phyloP scores from a whole-genome alignment of 2,329 filamentous ascomycete genomes.

The Neofusicoccum sp. region DNA sequence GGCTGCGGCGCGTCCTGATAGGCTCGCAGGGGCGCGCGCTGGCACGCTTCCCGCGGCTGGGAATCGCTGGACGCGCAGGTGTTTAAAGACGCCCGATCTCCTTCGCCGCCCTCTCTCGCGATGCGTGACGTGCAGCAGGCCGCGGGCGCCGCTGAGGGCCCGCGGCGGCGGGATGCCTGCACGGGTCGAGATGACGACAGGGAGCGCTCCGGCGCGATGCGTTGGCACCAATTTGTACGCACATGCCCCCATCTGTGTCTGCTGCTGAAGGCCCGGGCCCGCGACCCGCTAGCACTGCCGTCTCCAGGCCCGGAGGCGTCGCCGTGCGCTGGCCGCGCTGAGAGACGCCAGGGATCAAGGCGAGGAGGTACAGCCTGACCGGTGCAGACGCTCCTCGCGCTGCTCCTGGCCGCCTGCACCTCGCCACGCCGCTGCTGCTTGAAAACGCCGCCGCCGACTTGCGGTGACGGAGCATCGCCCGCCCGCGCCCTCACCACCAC shows the following conservation, averaged over 20 bases:
- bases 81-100: conserved; percentile 9
- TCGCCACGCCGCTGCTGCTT: background rate
- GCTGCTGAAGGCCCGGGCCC: conserved; percentile 15
- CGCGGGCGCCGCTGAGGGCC: conserved; percentile 2
- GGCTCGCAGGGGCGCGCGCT: background rate
- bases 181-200: conserved; percentile 18
- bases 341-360: conserved; percentile 18
- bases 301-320: conserved; percentile 18
- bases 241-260: conserved; percentile 16
- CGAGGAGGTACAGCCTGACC: conserved; percentile 17
- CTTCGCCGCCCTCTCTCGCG: background rate
- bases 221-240: conserved; percentile 20
- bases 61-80: conserved; percentile 5
- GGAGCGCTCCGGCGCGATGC: conserved; percentile 16
- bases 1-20: conserved; percentile 18
- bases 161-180: conserved; percentile 13
- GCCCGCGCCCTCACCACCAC: background rate
- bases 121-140: background rate
- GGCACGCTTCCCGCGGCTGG: conserved; percentile 5
- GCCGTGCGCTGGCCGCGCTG: conserved; percentile 15
- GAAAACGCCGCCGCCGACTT: background rate
- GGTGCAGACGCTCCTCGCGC: background rate
- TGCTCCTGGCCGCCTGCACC: conserved; percentile 16
- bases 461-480: background rate
- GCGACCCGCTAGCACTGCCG: conserved; percentile 16